Evolutionary conservation across 495 filamentous ascomycete species (phyloP).

Genomic region (Astrothelium subdiscretum): DNA sequence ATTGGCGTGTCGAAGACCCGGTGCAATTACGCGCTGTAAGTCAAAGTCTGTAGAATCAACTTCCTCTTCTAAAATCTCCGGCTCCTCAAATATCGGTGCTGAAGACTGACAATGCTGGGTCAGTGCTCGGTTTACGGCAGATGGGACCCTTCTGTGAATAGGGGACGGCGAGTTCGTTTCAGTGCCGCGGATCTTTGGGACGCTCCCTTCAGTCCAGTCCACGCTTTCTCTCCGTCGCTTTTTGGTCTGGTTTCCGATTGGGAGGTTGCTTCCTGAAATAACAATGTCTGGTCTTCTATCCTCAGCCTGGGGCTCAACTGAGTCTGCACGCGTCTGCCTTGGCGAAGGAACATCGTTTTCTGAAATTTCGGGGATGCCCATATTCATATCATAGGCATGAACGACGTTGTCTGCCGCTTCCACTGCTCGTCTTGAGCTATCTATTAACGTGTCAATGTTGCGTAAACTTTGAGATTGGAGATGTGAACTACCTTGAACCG

Average conservation of each 20-base stretch:
- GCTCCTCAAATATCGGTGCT: background rate
- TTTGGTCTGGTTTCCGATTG: constrained; percentile 12
- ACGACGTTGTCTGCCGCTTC: constrained; percentile 80
- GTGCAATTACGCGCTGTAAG: constrained; percentile 23
- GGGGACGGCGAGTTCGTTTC: background rate
- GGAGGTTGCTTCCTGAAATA: constrained; percentile 20
- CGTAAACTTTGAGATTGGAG: background rate
- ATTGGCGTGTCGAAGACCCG: constrained; percentile 46
- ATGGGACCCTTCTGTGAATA: background rate
- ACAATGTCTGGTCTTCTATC: constrained; percentile 25
- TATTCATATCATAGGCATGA: constrained; percentile 77
- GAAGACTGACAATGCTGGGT: background rate
- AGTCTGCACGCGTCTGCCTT: background rate
- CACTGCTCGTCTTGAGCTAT: constrained; percentile 65
- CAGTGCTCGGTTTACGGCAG: background rate
- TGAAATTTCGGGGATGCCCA: constrained; percentile 57
- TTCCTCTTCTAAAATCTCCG: constrained; percentile 6
- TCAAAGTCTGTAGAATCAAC: background rate
- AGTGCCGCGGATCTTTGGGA: background rate
- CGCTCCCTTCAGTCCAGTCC: constrained; percentile 3
- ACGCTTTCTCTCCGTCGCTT: constrained; percentile 23
- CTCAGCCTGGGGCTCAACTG: background rate
- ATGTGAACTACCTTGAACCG: constrained; percentile 50
- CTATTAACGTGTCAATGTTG: constrained; percentile 24
- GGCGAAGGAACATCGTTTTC: constrained; percentile 9